These are phyloP conservation scores for Lolium rigidum DNA, from an alignment of 176 grass and related monocot species.

Conservation along the genomic window DNA sequence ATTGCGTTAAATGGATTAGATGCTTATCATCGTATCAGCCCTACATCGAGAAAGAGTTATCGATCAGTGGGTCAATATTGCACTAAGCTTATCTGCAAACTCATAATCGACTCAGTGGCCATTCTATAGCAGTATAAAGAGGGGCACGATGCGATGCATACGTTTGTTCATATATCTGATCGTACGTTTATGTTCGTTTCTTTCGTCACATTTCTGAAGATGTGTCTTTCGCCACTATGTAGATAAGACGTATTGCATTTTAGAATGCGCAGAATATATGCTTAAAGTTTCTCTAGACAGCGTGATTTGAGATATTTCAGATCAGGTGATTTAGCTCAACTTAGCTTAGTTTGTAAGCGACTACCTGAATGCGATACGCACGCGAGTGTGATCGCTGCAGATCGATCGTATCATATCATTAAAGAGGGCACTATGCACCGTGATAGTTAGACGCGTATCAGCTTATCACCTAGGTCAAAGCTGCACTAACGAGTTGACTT, in stretches of 20 bases:
- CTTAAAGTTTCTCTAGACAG: not conserved
- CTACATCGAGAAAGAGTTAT: not conserved
- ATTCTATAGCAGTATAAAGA: not conserved
- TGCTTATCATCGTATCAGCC: constrained; percentile 47
- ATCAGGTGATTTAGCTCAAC: not conserved
- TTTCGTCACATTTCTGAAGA: not conserved
- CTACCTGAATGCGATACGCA: not conserved
- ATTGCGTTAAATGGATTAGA: constrained; percentile 25
- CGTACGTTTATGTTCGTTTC: not conserved
- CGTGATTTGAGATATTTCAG: not conserved
- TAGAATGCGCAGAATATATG: not conserved
- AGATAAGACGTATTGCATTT: not conserved
- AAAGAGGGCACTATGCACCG: constrained; percentile 14
- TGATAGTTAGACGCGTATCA: constrained; percentile 44
- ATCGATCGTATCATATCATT: not conserved
- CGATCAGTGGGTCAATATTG: not conserved
- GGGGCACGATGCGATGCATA: not conserved
- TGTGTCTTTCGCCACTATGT: not conserved
- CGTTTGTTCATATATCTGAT: not conserved
- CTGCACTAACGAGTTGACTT: constrained; percentile 31
- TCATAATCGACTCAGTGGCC: not conserved
- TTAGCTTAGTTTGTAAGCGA: not conserved
- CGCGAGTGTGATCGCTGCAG: not conserved
- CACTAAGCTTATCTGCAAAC: constrained; percentile 23
- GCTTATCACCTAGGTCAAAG: constrained; percentile 46